phyloP scores from a whole-genome alignment of 306 rosid genomes.

The Rosa persica region DNA sequence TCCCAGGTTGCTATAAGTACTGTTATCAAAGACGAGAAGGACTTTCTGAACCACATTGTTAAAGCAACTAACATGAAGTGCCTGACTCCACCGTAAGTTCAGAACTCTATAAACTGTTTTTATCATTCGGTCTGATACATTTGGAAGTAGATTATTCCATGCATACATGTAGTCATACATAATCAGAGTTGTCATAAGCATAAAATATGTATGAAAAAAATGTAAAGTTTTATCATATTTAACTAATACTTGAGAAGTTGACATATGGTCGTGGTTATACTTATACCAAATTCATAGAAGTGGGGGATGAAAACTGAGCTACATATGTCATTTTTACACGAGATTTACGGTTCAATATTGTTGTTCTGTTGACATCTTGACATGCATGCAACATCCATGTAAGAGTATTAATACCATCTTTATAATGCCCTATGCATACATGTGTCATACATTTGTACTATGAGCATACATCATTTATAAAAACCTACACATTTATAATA shows the following conservation, averaged over 20 bases:
- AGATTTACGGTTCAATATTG: neutral
- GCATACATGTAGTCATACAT: neutral
- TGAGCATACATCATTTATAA: neutral
- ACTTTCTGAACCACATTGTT: constrained; percentile 68
- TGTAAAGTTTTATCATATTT: neutral
- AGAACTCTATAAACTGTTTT: constrained; percentile 10
- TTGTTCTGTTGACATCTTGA: neutral
- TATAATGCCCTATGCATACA: neutral
- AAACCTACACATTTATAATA: neutral
- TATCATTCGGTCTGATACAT: neutral
- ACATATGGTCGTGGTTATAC: neutral
- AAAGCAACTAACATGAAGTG: constrained; percentile 92
- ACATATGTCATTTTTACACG: neutral
- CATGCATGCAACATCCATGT: neutral
- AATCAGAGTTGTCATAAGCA: neutral
- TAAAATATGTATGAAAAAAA: too few species aligned
- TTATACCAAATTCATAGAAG: neutral
- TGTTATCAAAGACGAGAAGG: constrained; percentile 75
- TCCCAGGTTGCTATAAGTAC: constrained; percentile 83
- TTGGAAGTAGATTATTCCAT: neutral
- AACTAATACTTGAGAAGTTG: neutral
- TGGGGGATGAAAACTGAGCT: neutral
- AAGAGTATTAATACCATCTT: neutral
- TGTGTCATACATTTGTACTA: neutral
- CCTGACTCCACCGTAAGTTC: constrained; percentile 80